These are phyloP conservation scores for Scenedesmus sp. DNA, from an alignment of 163 green algal species.

Conservation along the genomic window DNA sequence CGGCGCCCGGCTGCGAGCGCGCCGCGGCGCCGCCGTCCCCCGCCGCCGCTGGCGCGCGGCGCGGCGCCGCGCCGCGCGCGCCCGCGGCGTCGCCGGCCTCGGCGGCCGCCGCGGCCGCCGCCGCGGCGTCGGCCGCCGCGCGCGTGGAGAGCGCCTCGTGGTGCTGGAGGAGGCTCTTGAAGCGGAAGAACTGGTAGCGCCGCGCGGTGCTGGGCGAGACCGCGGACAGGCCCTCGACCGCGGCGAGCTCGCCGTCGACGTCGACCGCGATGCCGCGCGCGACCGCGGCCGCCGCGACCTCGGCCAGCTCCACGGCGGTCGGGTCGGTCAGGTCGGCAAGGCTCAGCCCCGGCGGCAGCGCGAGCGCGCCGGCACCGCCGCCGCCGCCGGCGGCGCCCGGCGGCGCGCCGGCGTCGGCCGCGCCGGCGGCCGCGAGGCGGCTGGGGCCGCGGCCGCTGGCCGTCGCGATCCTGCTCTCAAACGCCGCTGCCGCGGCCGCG, in stretches of 20 bases:
- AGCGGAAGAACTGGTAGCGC: conserved; percentile 22
- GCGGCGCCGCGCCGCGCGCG: background rate
- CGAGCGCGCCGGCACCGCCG: background rate
- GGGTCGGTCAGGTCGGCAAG: background rate
- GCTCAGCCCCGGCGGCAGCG: too few relatives aligned
- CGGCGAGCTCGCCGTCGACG: background rate
- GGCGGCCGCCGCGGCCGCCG: background rate
- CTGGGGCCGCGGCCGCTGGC: background rate
- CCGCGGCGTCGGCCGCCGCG: background rate
- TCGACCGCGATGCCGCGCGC: too few relatives aligned
- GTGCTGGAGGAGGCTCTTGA: conserved; percentile 21
- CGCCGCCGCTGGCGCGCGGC: background rate
- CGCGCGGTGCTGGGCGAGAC: too few relatives aligned
- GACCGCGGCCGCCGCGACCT: background rate
- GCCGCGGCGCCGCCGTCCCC: background rate
- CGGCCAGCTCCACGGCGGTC: background rate
- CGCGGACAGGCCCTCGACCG: too few relatives aligned
- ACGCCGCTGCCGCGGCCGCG: conserved; percentile 10
- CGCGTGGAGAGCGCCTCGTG: conserved; percentile 20
- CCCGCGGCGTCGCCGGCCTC: background rate
- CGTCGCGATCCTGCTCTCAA: conserved; percentile 29
- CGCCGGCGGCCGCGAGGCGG: background rate
- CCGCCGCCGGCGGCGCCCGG: too few relatives aligned
- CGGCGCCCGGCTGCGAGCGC: background rate
- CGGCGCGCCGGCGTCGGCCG: too few relatives aligned